Evolutionary conservation across 2,329 filamentous ascomycete genomes (phyloP).

Genomic region (Trichoderma sp.): DNA sequence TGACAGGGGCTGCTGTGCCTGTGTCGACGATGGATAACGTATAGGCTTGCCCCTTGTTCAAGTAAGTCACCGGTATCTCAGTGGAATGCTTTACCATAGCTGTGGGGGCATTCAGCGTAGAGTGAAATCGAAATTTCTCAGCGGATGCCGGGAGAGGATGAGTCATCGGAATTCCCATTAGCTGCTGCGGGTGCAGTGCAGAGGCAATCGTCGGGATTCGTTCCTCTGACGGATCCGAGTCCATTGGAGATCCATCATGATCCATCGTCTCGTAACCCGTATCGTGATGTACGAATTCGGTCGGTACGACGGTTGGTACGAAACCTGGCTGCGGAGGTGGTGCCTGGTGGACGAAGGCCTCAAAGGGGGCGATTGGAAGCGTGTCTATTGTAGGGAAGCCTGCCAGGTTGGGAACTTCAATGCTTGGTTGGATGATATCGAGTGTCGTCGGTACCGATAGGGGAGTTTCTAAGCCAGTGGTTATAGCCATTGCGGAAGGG

Average conservation of each 20-base stretch:
- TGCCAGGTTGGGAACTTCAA: constrained; percentile 61
- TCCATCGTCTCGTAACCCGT: constrained; percentile 78
- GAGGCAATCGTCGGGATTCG: constrained; percentile 57
- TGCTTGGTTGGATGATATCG: constrained; percentile 58
- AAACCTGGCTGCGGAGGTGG: constrained; percentile 59
- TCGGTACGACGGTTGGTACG: constrained; percentile 74
- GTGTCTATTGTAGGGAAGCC: constrained; percentile 63
- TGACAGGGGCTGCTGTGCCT: constrained; percentile 55
- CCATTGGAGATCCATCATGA: constrained; percentile 67
- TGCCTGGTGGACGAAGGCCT: constrained; percentile 67
- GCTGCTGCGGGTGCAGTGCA: constrained; percentile 54
- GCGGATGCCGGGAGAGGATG: constrained; percentile 51
- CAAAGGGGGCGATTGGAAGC: constrained; percentile 63
- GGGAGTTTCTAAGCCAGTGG: constrained; percentile 76
- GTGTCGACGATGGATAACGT: constrained; percentile 82
- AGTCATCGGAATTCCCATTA: constrained; percentile 44
- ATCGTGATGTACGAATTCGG: constrained; percentile 77
- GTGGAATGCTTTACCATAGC: constrained; percentile 90
- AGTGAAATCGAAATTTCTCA: constrained; percentile 83
- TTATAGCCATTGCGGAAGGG: constrained; percentile 71
- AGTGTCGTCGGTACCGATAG: constrained; percentile 73
- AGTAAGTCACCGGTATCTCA: constrained; percentile 94
- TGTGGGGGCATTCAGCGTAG: constrained; percentile 87
- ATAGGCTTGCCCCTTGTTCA: constrained; percentile 97
- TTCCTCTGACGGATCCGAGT: constrained; percentile 50